A percentile compares a stretch with the other conserved stretches of the same genome.
Evolutionary conservation across 2,329 filamentous ascomycete genomes (phyloP).

Genomic region (Claviceps pazoutovae): DNA sequence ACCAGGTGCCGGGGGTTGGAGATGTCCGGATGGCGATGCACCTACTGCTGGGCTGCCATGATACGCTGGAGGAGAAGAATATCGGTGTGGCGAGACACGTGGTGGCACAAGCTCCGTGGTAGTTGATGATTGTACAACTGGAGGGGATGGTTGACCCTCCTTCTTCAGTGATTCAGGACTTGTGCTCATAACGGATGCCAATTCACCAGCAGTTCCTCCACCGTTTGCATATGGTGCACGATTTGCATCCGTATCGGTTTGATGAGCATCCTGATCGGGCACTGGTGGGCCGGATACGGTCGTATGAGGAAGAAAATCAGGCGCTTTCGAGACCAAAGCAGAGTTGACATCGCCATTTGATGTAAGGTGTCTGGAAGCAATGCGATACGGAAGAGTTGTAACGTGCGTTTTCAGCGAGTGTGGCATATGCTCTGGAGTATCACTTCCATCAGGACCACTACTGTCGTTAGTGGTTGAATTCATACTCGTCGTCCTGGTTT

Average conservation of each 20-base stretch:
- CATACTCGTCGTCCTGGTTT: constrained; percentile 37
- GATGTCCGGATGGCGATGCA: constrained; percentile 33
- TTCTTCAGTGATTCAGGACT: constrained; percentile 2
- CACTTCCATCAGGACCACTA: constrained; percentile 21
- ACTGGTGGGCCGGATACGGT: neutral
- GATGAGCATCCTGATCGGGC: neutral
- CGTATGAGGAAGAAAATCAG: neutral
- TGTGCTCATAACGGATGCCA: neutral
- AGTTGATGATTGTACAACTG: constrained; percentile 1
- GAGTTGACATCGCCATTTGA: constrained; percentile 10
- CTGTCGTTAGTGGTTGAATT: constrained; percentile 45
- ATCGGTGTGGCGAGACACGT: constrained; percentile 34
- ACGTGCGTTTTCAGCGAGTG: constrained; percentile 13
- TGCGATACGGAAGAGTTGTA: constrained; percentile 16
- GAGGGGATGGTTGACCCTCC: neutral
- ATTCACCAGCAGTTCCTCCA: neutral
- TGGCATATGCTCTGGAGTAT: constrained; percentile 14
- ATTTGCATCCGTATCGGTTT: neutral
- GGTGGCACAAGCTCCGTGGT: constrained; percentile 3
- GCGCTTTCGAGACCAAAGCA: neutral
- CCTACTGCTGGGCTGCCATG: constrained; percentile 23
- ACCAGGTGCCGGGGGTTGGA: constrained; percentile 30
- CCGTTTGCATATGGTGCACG: constrained; percentile 1
- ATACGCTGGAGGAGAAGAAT: constrained; percentile 51
- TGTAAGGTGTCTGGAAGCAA: constrained; percentile 11